A percentile compares a stretch with the other conserved stretches of the same genome.
Evolutionary conservation across 495 filamentous ascomycete genomes (phyloP).

Genomic region (Xylaria bambusicola): DNA sequence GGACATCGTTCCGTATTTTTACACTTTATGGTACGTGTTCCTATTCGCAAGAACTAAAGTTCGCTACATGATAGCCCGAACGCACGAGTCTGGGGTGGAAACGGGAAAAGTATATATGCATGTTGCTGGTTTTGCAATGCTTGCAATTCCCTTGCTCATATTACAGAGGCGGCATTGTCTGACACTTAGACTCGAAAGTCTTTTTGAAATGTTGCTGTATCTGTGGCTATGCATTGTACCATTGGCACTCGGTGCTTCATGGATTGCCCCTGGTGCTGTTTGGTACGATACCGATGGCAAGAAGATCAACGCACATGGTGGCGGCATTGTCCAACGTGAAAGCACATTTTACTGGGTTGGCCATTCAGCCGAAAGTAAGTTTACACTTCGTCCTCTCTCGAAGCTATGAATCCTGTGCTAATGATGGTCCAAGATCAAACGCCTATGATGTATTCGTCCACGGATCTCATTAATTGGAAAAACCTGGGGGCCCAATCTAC

Average conservation of each 20-base stretch:
- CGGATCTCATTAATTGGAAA: slow-evolving; percentile 49
- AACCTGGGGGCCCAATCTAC: slow-evolving; percentile 38
- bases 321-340: slow-evolving; percentile 38
- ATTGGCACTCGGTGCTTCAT: slow-evolving; percentile 30
- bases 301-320: slow-evolving; percentile 48
- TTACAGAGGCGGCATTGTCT: too few relatives aligned
- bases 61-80: too few relatives aligned
- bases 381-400: not conserved
- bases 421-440: slow-evolving; percentile 32
- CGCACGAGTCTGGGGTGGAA: too few relatives aligned
- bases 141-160: too few relatives aligned
- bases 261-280: slow-evolving; percentile 37
- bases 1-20: too few relatives aligned
- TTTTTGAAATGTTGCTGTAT: slow-evolving; percentile 27
- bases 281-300: slow-evolving; percentile 42
- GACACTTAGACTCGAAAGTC: too few relatives aligned
- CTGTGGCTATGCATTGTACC: slow-evolving; percentile 29
- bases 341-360: slow-evolving; percentile 46
- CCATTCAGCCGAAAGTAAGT: slow-evolving; percentile 42
- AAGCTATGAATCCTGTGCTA: not conserved
- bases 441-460: slow-evolving; percentile 48
- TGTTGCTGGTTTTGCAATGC: too few relatives aligned
- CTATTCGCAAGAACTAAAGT: too few relatives aligned
- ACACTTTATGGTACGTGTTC: too few relatives aligned
- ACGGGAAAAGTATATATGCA: too few relatives aligned